phyloP scores from a whole-genome alignment of 2,329 filamentous ascomycete species.

The Penicillium sp. region DNA sequence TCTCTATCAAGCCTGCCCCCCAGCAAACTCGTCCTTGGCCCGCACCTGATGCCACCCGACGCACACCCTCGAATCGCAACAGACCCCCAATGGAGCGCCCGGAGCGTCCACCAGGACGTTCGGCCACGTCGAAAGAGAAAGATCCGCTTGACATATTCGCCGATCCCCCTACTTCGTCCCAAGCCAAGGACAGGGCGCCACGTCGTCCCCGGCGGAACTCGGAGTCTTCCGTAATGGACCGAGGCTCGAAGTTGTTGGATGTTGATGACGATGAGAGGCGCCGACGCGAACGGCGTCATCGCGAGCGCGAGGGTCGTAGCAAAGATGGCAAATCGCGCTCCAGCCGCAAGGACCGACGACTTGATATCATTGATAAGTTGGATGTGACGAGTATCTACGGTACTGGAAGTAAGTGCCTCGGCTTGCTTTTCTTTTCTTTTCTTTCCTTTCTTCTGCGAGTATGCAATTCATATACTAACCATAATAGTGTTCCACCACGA shows the following conservation, averaged over 20 bases:
- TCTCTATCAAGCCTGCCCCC: constrained; percentile 28
- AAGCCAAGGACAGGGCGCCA: constrained; percentile 2
- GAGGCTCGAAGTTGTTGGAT: constrained; percentile 40
- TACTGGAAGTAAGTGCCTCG: constrained; percentile 61
- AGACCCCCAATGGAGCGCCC: constrained; percentile 22
- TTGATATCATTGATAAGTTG: constrained; percentile 93
- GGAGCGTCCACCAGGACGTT: constrained; percentile 19
- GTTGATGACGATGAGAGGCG: constrained; percentile 43
- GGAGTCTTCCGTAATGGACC: constrained; percentile 54
- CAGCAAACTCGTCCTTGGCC: constrained; percentile 33
- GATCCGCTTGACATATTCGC: constrained; percentile 44
- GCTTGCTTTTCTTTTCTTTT: not conserved
- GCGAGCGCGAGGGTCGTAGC: constrained; percentile 42
- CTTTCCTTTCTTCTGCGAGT: not conserved
- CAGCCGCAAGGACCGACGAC: constrained; percentile 34
- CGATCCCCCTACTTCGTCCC: constrained; percentile 33
- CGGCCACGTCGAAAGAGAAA: constrained; percentile 16
- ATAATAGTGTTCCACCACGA: constrained; percentile 85
- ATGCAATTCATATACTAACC: not conserved
- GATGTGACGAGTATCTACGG: constrained; percentile 95
- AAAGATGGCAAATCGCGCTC: constrained; percentile 34
- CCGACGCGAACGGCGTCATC: constrained; percentile 41
- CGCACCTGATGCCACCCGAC: constrained; percentile 24
- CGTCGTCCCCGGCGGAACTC: constrained; percentile 52
- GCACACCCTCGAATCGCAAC: constrained; percentile 21